These are phyloP conservation scores for barrel medic (Medicago truncatula) DNA, from an alignment of 306 rosid species.

Conservation along the genomic window MtrunA17r5.0-ANR NC_053044.1:38054001-38054500, in stretches of 20 bases:
- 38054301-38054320: background rate
- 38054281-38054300: slow-evolving; percentile 21
- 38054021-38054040: background rate
- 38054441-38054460: slow-evolving; percentile 57
- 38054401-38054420: slow-evolving; percentile 65
- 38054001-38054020: background rate
- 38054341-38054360: slow-evolving; percentile 6
- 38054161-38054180: background rate
- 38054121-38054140: background rate
- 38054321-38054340: slow-evolving; percentile 32
- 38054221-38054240: background rate
- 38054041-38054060: background rate
- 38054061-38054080: slow-evolving; percentile 17
- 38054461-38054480: slow-evolving; percentile 64
- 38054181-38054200: background rate
- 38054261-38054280: slow-evolving; percentile 9
- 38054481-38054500: slow-evolving; percentile 92
- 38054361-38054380: slow-evolving; percentile 39
- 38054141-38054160: background rate
- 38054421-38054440: slow-evolving; percentile 64
- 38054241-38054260: slow-evolving; percentile 33
- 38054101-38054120: slow-evolving; percentile 6
- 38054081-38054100: slow-evolving; percentile 1
- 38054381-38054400: slow-evolving; percentile 80
- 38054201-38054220: background rate